Evolutionary conservation across 495 filamentous ascomycete species (phyloP), one percentile per base, ranked within the genome.

Genomic region (Penicillium pancosmium): DNA sequence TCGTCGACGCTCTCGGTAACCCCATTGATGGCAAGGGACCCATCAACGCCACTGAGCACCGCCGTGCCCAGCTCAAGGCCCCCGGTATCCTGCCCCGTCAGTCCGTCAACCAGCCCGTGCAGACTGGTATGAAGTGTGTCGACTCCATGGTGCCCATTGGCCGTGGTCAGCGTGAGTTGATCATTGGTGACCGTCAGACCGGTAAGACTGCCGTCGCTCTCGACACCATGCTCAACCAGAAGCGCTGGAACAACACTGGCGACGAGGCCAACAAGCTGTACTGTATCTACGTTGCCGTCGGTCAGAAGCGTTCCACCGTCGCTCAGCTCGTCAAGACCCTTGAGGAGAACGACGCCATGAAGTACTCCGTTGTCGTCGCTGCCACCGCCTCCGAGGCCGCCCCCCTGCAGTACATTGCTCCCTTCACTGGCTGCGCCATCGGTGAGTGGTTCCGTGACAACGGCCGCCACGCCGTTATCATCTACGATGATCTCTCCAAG

Each of bases 91-190:
- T 98, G 54, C 94, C 94, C 74, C 93, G 94, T 79, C 87, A 78
- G 66, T 98, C 94, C 73, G 94, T 98, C 88, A 92, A 91, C 81
- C 85, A 98, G 84, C 95, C 94, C 57, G 94, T 98, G 55, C 94
- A 98, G 88, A 98, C 94, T 74, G 94, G 94, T 80, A 87, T 98
- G 65, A 98, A 98, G 85, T 96, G 93, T 75, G 86, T 98, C 84
- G 94, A 98, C 78, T 92, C 94, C 75, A 98, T 98, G 94, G 94
- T 98, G 60, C 94, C 94, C 70, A 98, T 98, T 72, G 94, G 94
- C 75, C 94, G 94, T 92, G 94, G 94, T 70, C 94, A 98, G 84
- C 94, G 94, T 91, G 94, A 98, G 83, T 85, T 98, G 83, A 98
- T 98, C 80, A 98, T 98, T 82, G 94, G 94, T 81, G 94, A 98